Conservation (phyloP, 768 basidiomycete species). For the Phlebiopsis flavidoalba region DNA sequence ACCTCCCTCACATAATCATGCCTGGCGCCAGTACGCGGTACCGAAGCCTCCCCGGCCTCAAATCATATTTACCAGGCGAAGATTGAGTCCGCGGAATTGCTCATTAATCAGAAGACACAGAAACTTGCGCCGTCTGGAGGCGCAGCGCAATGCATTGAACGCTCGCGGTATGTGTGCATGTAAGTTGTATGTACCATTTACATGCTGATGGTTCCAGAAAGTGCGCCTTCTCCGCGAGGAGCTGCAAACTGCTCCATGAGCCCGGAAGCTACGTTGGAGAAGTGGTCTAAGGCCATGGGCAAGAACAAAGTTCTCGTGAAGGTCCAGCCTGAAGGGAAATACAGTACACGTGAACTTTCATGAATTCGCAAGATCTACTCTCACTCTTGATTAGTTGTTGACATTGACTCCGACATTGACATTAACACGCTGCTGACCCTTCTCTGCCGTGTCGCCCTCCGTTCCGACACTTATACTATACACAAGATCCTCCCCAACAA, state of each 20-base stretch:
- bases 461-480: conserved; percentile 93
- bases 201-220: conserved; percentile 25
- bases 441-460: conserved; percentile 84
- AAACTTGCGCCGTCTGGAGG: conserved; percentile 93
- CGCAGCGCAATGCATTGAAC: conserved; percentile 95
- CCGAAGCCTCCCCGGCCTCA: conserved; percentile 55
- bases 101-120: conserved; percentile 95
- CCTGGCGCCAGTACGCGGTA: conserved; percentile 31
- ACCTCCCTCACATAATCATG: conserved; percentile 25
- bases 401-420: conserved; percentile 86
- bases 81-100: conserved; percentile 88
- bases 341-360: conserved; percentile 58
- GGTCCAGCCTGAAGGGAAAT: conserved; percentile 98
- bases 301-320: conserved; percentile 99
- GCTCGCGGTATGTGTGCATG: conserved; percentile 63
- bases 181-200: neutral
- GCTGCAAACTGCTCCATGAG: conserved; percentile 86
- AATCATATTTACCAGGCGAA: conserved; percentile 95
- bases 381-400: conserved; percentile 62
- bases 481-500: conserved; percentile 98
- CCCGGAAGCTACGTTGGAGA: conserved; percentile 98
- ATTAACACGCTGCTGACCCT: conserved; percentile 74
- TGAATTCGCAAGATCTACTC: too few species aligned
- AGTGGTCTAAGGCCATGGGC: conserved; percentile 97
- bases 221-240: conserved; percentile 90